Base-by-base conservation (phyloP, 495 filamentous ascomycete species). In the Daldinia concentrica region DNA sequence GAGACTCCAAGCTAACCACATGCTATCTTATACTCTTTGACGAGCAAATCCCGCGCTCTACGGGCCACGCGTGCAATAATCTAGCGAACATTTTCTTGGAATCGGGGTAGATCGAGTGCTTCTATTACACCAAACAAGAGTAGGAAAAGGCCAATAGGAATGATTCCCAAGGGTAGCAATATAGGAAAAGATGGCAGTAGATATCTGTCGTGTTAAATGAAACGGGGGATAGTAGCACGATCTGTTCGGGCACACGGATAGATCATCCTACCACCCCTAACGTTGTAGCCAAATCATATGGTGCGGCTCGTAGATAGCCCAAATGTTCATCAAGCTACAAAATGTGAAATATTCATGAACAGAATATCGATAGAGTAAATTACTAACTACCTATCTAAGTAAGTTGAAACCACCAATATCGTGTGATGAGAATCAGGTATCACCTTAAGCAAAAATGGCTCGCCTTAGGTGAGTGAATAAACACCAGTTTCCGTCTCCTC, bases 361-460 rank as follows among this genome's bases (percentile, higher is more conserved):
- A 19, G 9, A 22, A 48, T 48, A 48, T 48, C 26, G 19, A 66
- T 36, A 36, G n/a, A 24, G 37, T 62, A 12, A 34, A 67, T 72
- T 72, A 67, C 54, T 72, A 66, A 50, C 50, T 54, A 54, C 50
- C 45, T 50, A 43, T 7, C 54, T 57, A 57, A 36, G 30, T 57
- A 6, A 36, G 34, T 41, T 27, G 51, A 66, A 66, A 56, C 57
- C 56, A 63, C 58, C 51, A 45, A 52, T 51, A 59, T 51, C 56
- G 24, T 29, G n/a, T 24, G 36, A 5, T 7, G 9, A 41, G 24
- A 15, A 51, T 5, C 57, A 68, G 71, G 71, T 73, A 73, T 73
- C 57, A 65, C 39, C 71, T 34, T 69, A 69, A 73, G 71, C 66
- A 66, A 54, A 73, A 62, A 36, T 26, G 43, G 52, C 64, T 41